Evolutionary conservation across 2,329 filamentous ascomycete species (phyloP), one percentile per base, ranked within the genome.

Genomic region (Raffaelea albimanens): DNA sequence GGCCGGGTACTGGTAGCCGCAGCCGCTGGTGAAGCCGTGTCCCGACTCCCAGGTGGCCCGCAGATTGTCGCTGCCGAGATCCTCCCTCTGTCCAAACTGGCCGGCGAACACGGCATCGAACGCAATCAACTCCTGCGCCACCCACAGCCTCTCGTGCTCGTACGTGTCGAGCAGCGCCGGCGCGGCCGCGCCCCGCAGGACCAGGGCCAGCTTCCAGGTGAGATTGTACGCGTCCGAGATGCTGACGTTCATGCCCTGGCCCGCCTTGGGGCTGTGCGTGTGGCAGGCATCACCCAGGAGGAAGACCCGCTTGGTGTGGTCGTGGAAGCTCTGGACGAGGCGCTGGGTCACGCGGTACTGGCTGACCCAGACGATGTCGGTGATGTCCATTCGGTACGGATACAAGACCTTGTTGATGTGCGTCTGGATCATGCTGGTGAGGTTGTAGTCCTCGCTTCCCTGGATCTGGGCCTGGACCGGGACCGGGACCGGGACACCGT

Each of bases 231-330:
- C 78, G 50, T 83, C 79, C 53, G 82, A 78, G 45, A 83, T 58
- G n/a, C 69, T 67, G 22, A 75, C 70, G 36, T 77, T 77, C 73
- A 77, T 76, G 0, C 74, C 79, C 59, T 83, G 79, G 0, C 78
- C 80, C 0, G 78, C 79, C 58, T 82, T 82, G 2, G 80, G 79
- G 0, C 73, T 78, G 55, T 83, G 79, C 0, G 79, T 83, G 54
- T 83, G 79, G 18, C 39, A n/a, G n/a, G n/a, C n/a, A n/a, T n/a
- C n/a, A n/a, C n/a, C n/a, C n/a, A n/a, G n/a, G n/a, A n/a, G n/a
- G n/a, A n/a, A n/a, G n/a, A n/a, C n/a, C n/a, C n/a, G n/a, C n/a
- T n/a, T n/a, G n/a, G n/a, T n/a, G n/a, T n/a, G n/a, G n/a, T n/a
- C n/a, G n/a, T n/a, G n/a, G n/a, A n/a, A n/a, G n/a, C n/a, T n/a